phyloP scores from a whole-genome alignment of 2,329 filamentous ascomycete species.

The Rutstroemia sp. region DNA sequence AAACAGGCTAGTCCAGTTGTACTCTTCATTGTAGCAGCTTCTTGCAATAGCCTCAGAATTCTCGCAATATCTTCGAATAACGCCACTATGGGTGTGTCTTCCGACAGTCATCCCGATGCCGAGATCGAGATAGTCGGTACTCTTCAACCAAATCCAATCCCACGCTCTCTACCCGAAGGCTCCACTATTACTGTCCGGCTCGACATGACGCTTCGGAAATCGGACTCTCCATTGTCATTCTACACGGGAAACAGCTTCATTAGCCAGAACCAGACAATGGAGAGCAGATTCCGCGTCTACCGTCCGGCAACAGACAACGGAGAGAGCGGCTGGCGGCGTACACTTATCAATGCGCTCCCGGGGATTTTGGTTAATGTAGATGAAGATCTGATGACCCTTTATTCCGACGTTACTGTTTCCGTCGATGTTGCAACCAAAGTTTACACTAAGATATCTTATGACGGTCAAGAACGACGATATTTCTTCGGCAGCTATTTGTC shows the following conservation, averaged over 20 bases:
- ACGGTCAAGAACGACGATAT: background rate
- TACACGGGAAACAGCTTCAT: background rate
- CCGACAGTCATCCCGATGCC: background rate
- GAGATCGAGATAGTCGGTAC: slow-evolving; percentile 2
- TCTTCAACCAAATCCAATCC: background rate
- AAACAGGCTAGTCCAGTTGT: background rate
- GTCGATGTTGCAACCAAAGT: background rate
- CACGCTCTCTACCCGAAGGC: background rate
- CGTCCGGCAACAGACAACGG: background rate
- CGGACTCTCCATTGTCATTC: background rate
- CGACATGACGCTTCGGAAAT: background rate
- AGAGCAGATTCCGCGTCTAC: background rate
- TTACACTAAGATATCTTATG: background rate
- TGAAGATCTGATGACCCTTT: background rate
- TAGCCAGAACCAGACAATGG: background rate
- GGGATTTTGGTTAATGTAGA: background rate
- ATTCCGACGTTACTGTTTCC: background rate
- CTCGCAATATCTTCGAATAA: background rate
- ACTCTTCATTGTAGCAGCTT: background rate
- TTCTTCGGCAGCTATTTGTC: background rate
- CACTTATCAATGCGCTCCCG: background rate
- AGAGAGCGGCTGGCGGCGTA: background rate
- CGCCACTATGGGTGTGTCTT: background rate
- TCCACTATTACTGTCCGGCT: background rate
- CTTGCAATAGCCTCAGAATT: background rate